These are phyloP conservation scores for Neckera pumila DNA, from an alignment of 225 moss, liverwort and hornwort species.

Conservation along the genomic window DNA sequence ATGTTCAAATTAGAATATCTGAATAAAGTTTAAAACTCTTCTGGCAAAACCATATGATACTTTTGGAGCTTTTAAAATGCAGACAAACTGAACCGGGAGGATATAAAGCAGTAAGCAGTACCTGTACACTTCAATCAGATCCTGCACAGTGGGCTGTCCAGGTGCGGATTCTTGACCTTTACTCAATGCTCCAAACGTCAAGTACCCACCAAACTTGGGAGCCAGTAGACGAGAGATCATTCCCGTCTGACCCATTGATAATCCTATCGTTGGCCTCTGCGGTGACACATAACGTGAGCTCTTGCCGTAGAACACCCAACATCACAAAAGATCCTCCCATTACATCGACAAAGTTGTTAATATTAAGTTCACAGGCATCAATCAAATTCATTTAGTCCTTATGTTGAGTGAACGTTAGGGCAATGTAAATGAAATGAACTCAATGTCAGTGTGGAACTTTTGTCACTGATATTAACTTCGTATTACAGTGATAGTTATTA, in stretches of 20 bases:
- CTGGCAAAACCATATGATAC: neutral
- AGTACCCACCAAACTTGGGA: slow-evolving; percentile 79
- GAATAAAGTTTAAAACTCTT: neutral
- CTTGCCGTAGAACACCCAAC: neutral
- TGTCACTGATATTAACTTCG: neutral
- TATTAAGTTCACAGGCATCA: neutral
- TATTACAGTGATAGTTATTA: neutral
- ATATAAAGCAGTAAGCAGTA: slow-evolving; percentile 1
- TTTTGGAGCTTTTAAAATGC: neutral
- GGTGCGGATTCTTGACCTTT: slow-evolving; percentile 77
- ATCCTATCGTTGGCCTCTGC: slow-evolving; percentile 65
- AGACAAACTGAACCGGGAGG: neutral
- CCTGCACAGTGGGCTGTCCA: slow-evolving; percentile 78
- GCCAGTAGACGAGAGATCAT: slow-evolving; percentile 71
- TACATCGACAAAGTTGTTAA: neutral
- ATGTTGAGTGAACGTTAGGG: neutral
- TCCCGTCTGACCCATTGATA: slow-evolving; percentile 77
- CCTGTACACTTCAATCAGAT: slow-evolving; percentile 76
- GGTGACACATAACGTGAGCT: slow-evolving; percentile 18
- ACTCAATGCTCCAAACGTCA: slow-evolving; percentile 78
- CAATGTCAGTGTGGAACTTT: neutral
- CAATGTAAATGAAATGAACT: neutral
- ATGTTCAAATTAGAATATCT: neutral
- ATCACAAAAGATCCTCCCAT: neutral
- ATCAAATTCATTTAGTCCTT: neutral